These are phyloP conservation scores for Camellia lanceoleosa DNA, from an alignment of 148 eudicot species.

Conservation along the genomic window DNA sequence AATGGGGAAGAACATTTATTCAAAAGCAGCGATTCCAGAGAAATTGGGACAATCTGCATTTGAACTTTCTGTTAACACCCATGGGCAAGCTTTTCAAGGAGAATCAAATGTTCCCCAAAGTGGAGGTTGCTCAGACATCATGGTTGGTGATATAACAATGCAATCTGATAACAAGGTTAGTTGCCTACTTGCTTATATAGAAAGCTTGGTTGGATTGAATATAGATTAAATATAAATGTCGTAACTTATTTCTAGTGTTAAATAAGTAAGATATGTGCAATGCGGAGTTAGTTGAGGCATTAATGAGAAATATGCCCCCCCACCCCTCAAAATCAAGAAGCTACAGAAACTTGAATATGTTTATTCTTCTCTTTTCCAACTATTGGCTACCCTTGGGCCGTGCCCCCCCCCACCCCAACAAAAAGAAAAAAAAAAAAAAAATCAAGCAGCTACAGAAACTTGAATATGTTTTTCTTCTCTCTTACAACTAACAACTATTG, in stretches of 20 bases:
- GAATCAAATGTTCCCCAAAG: constrained; percentile 1
- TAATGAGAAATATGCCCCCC: neutral
- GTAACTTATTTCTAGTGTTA: neutral
- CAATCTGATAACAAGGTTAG: constrained; percentile 19
- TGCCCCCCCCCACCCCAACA: too few relatives aligned
- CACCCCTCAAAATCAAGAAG: too few relatives aligned
- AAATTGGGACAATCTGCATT: constrained; percentile 1
- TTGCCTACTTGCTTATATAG: neutral
- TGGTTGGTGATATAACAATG: neutral
- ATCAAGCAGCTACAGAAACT: neutral
- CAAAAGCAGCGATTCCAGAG: constrained; percentile 10
- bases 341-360: neutral
- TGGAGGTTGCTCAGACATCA: constrained; percentile 19
- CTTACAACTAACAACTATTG: neutral
- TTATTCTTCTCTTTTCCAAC: neutral
- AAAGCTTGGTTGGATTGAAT: neutral
- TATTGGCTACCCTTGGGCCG: neutral
- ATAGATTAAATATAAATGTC: neutral
- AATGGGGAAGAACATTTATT: neutral
- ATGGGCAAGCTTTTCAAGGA: constrained; percentile 6
- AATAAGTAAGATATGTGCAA: neutral
- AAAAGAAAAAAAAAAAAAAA: too few relatives aligned
- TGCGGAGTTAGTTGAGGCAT: too few relatives aligned
- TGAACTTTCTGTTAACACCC: neutral
- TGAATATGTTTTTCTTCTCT: neutral